Evolutionary conservation across 169 alveolate genomes (phyloP).

Genomic region (Babesia gibsoni): DNA sequence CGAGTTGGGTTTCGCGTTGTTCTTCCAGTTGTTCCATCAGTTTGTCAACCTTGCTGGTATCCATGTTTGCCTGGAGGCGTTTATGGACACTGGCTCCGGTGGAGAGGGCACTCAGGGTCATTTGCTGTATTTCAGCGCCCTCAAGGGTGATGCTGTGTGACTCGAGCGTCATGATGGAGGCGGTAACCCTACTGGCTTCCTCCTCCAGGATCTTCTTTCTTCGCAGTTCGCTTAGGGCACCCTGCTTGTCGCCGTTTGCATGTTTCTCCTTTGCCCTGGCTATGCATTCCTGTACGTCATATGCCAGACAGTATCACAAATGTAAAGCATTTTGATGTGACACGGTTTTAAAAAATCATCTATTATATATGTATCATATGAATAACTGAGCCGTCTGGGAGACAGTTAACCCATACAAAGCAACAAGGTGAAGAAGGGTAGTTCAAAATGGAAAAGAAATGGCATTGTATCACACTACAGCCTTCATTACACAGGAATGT

Average conservation of each 20-base stretch:
- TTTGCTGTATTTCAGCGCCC: slow-evolving; percentile 73
- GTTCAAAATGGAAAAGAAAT: too few species aligned
- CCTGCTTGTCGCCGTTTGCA: slow-evolving; percentile 33
- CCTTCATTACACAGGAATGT: too few species aligned
- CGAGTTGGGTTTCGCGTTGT: slow-evolving; percentile 69
- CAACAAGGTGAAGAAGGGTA: too few species aligned
- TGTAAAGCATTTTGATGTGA: too few species aligned
- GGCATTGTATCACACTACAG: too few species aligned
- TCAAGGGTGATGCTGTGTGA: slow-evolving; percentile 73
- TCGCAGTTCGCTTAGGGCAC: slow-evolving; percentile 67
- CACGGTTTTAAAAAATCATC: too few species aligned
- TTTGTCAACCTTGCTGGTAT: slow-evolving; percentile 63
- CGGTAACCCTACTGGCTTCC: slow-evolving; percentile 60
- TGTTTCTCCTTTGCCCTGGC: slow-evolving; percentile 46
- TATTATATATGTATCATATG: too few species aligned
- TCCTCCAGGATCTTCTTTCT: slow-evolving; percentile 71
- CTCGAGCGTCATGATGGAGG: slow-evolving; percentile 71
- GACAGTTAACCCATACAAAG: too few species aligned
- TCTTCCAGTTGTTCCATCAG: slow-evolving; percentile 74
- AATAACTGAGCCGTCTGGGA: too few species aligned
- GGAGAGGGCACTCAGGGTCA: slow-evolving; percentile 71
- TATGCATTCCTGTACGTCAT: slow-evolving; percentile 11
- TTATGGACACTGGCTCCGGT: slow-evolving; percentile 50
- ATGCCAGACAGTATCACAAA: too few species aligned
- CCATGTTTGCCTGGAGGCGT: slow-evolving; percentile 47